A percentile compares a stretch with the other conserved stretches of the same genome.
These are phyloP conservation scores for Botrytis paeoniae DNA, from an alignment of 2,329 filamentous ascomycete species.

Conservation along the genomic window DNA sequence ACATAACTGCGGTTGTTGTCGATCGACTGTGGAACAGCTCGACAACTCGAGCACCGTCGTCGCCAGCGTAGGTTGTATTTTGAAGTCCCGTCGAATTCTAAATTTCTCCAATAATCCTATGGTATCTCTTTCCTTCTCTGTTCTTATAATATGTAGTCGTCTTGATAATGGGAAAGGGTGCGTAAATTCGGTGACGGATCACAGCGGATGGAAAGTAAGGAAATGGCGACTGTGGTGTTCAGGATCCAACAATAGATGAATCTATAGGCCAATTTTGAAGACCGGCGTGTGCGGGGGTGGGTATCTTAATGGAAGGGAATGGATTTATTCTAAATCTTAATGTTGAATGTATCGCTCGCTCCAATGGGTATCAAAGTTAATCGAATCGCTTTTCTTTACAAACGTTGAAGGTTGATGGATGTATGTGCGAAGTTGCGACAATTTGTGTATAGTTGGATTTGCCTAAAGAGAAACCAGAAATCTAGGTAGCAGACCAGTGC, in stretches of 20 bases:
- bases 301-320: constrained; percentile 7
- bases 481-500: constrained; percentile 20
- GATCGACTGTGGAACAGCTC: constrained; percentile 12
- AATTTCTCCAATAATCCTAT: background rate
- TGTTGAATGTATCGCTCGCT: constrained; percentile 7
- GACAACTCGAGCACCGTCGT: constrained; percentile 15
- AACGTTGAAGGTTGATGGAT: background rate
- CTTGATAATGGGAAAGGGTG: background rate
- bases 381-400: background rate
- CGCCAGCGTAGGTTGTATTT: background rate
- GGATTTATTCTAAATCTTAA: background rate
- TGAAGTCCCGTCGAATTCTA: background rate
- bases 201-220: background rate
- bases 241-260: background rate
- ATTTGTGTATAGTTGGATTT: constrained; percentile 13
- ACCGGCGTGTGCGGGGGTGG: constrained; percentile 4
- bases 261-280: background rate
- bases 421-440: constrained; percentile 7
- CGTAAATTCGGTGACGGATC: background rate
- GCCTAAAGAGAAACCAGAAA: background rate
- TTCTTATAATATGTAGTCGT: background rate
- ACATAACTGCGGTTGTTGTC: constrained; percentile 12
- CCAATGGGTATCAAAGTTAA: constrained; percentile 15
- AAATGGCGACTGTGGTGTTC: constrained; percentile 3
- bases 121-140: background rate